These are phyloP conservation scores for Nakazawaea peltata DNA, from an alignment of 805 yeast genomes.

Conservation along the genomic window DNA sequence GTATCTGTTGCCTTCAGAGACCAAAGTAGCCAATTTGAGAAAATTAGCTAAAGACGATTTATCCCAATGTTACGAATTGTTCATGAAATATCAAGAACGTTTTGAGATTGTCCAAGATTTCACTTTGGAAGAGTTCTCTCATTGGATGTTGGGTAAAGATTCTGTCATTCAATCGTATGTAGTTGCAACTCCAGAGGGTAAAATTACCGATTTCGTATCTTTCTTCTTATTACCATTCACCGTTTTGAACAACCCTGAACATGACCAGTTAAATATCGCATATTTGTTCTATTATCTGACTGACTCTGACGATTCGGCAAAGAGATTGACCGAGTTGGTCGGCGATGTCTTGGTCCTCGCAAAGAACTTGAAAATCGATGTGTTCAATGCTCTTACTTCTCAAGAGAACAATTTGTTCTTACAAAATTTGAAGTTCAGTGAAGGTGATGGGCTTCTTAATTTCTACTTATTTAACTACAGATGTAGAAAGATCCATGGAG, in stretches of 20 bases:
- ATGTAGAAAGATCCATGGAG: constrained; percentile 76
- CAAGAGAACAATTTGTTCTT: constrained; percentile 86
- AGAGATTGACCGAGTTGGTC: constrained; percentile 54
- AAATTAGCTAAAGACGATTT: constrained; percentile 53
- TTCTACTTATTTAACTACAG: constrained; percentile 89
- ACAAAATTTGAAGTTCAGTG: constrained; percentile 78
- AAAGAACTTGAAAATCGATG: constrained; percentile 66
- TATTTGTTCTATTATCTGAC: constrained; percentile 88
- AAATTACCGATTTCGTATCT: constrained; percentile 82
- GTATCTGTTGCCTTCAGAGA: constrained; percentile 45
- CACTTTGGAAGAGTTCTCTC: constrained; percentile 55
- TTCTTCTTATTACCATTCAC: constrained; percentile 86
- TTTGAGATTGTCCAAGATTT: constrained; percentile 72
- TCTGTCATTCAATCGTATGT: constrained; percentile 69
- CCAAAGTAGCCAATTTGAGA: constrained; percentile 49
- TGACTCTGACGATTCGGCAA: constrained; percentile 42
- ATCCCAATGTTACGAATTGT: constrained; percentile 51
- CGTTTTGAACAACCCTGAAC: constrained; percentile 57
- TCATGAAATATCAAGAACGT: constrained; percentile 53
- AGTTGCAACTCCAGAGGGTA: constrained; percentile 53
- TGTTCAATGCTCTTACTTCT: constrained; percentile 85
- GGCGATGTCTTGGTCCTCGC: constrained; percentile 73
- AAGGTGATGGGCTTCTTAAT: constrained; percentile 88
- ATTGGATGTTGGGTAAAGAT: constrained; percentile 66
- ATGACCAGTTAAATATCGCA: constrained; percentile 73